Percentiles rank a stretch among this genome's conserved stretches.
Conservation (phyloP, 2,329 filamentous ascomycete genomes). For the Colletotrichum liaoningense region DNA sequence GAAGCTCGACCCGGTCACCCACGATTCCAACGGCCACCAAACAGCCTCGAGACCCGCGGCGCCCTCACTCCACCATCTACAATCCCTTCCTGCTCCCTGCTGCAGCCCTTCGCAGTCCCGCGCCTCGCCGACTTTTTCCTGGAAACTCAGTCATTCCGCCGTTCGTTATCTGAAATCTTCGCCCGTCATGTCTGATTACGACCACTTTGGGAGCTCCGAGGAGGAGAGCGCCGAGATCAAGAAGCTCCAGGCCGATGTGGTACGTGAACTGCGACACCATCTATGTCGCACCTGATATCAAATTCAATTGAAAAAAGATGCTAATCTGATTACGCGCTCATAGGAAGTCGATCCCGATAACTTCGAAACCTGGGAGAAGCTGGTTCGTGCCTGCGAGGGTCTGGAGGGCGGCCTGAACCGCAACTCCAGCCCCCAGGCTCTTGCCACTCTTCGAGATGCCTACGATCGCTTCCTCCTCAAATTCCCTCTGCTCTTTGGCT, state of each 20-base stretch:
- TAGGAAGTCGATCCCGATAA: slow-evolving; percentile 82
- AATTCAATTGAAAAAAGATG: not conserved
- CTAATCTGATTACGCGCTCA: slow-evolving; percentile 7
- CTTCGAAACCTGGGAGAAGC: slow-evolving; percentile 95
- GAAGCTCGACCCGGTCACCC: slow-evolving; percentile 23
- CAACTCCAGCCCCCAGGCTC: slow-evolving; percentile 94
- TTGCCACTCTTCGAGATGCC: slow-evolving; percentile 85
- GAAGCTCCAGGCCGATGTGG: slow-evolving; percentile 81
- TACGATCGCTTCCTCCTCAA: slow-evolving; percentile 95
- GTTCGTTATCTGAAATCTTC: slow-evolving; percentile 15
- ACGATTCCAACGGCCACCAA: slow-evolving; percentile 18
- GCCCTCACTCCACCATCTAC: slow-evolving; percentile 22
- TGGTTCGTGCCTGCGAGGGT: slow-evolving; percentile 83
- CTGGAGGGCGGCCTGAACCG: slow-evolving; percentile 95
- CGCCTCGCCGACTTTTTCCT: not conserved
- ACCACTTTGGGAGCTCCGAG: slow-evolving; percentile 76
- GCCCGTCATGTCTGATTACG: slow-evolving; percentile 74
- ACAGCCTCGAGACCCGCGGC: slow-evolving; percentile 24
- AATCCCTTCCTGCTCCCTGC: slow-evolving; percentile 5
- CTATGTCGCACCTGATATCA: not conserved
- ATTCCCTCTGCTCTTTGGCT: slow-evolving; percentile 95
- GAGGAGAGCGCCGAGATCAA: slow-evolving; percentile 87
- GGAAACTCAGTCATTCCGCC: slow-evolving; percentile 7
- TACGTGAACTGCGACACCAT: slow-evolving; percentile 58
- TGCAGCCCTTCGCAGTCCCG: slow-evolving; percentile 9